phyloP scores from a whole-genome alignment of 2,329 filamentous ascomycete species.

The Alternaria novae-zelandiae region DNA sequence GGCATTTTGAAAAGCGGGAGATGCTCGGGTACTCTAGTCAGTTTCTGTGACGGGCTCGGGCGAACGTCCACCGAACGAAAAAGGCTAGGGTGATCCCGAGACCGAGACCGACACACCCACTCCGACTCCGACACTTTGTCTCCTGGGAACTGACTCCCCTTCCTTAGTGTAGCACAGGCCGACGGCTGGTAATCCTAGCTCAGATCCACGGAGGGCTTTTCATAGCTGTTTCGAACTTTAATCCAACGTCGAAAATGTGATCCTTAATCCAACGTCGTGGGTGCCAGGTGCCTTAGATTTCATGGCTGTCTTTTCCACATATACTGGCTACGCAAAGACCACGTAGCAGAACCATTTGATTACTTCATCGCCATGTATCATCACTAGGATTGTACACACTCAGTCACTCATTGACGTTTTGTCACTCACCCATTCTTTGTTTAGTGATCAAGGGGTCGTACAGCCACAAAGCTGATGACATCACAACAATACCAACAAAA shows the following conservation, averaged over 20 bases:
- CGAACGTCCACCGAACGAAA: slow-evolving; percentile 4
- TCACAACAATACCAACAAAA: not conserved
- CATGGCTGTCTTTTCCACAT: not conserved
- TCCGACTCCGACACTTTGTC: not conserved
- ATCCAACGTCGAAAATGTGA: not conserved
- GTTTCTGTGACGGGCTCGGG: slow-evolving; percentile 7
- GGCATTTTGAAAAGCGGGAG: slow-evolving; percentile 2
- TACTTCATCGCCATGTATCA: not conserved
- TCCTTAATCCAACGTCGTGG: not conserved
- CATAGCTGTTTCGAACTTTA: slow-evolving; percentile 1
- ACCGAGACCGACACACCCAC: not conserved
- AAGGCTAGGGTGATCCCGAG: slow-evolving; percentile 1
- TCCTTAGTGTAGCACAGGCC: slow-evolving; percentile 7
- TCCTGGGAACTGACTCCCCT: not conserved
- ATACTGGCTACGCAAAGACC: not conserved
- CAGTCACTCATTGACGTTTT: not conserved
- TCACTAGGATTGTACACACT: not conserved
- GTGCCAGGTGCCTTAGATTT: not conserved
- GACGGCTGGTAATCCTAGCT: slow-evolving; percentile 5
- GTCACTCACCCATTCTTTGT: not conserved
- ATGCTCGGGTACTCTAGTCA: slow-evolving; percentile 3
- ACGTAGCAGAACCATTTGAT: not conserved
- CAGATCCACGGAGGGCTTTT: not conserved
- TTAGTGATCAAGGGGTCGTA: not conserved
- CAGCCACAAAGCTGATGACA: not conserved